Percentiles rank a stretch among this genome's conserved stretches.
These are phyloP conservation scores for Leccinum uliginosum DNA, from an alignment of 768 basidiomycete genomes.

Conservation along the genomic window DNA sequence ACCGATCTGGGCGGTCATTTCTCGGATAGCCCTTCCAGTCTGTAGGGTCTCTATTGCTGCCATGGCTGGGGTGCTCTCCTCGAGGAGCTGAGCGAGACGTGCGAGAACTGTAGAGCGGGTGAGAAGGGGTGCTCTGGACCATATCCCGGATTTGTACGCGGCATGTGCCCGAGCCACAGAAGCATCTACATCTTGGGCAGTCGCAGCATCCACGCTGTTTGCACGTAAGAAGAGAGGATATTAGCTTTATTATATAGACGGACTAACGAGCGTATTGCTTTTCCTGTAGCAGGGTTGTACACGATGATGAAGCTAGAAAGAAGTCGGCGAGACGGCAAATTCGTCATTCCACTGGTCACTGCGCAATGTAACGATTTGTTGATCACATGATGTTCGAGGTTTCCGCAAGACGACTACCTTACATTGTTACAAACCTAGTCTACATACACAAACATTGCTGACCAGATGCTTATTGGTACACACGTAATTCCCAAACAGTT, in stretches of 20 bases:
- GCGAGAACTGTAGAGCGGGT: constrained; percentile 63
- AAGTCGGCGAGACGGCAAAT: no score
- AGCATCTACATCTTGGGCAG: constrained; percentile 44
- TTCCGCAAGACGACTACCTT: no score
- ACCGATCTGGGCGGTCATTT: constrained; percentile 76
- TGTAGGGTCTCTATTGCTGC: constrained; percentile 68
- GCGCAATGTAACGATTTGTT: no score
- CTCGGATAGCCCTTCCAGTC: constrained; percentile 76
- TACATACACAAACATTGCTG: no score
- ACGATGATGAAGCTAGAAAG: constrained; percentile 34
- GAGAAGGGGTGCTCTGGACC: constrained; percentile 60
- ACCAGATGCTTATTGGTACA: no score
- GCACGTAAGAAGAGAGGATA: background rate
- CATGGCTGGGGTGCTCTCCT: constrained; percentile 51
- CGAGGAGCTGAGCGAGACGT: constrained; percentile 59
- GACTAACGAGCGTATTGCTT: constrained; percentile 53
- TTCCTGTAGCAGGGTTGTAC: constrained; percentile 65
- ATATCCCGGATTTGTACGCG: constrained; percentile 61
- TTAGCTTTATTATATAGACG: constrained; percentile 49
- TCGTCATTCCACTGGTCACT: no score
- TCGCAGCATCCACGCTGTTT: constrained; percentile 52
- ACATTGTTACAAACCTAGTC: no score
- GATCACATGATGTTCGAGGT: no score
- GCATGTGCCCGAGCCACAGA: constrained; percentile 54
- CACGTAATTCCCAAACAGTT: constrained; percentile 8